A percentile compares a stretch with the other conserved stretches of the same genome.
Conservation (phyloP, 306 rosid species). For the Cucurbita moschata region DNA sequence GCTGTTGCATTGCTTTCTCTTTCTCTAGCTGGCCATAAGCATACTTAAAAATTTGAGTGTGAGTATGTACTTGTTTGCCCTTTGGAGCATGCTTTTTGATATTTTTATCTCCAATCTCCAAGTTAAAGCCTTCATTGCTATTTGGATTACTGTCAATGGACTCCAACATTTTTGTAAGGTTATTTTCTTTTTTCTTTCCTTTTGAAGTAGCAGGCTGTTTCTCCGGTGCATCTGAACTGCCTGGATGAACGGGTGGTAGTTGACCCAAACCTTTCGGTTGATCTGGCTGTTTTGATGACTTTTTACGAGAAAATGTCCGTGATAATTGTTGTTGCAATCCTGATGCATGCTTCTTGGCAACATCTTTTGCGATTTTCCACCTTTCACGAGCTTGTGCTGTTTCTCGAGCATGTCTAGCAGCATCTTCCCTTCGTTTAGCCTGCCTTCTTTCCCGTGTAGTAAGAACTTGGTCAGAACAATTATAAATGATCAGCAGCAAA, state of each 20-base stretch:
- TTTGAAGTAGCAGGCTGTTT: slow-evolving; percentile 21
- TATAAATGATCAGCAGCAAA: slow-evolving; percentile 40
- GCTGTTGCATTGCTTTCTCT: slow-evolving; percentile 73
- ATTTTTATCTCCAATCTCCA: slow-evolving; percentile 58
- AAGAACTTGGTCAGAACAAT: slow-evolving; percentile 68
- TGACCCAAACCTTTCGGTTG: slow-evolving; percentile 13
- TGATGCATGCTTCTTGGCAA: slow-evolving; percentile 31
- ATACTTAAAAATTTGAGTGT: slow-evolving; percentile 71
- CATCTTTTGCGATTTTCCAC: slow-evolving; percentile 52
- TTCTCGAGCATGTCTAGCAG: slow-evolving; percentile 59
- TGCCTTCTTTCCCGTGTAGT: slow-evolving; percentile 54
- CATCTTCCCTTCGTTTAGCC: slow-evolving; percentile 65
- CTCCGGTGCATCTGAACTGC: slow-evolving; percentile 21
- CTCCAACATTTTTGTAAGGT: slow-evolving; percentile 49
- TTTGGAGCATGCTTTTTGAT: slow-evolving; percentile 45
- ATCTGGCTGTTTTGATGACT: slow-evolving; percentile 26
- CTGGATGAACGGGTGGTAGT: slow-evolving; percentile 19
- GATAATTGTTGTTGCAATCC: slow-evolving; percentile 40
- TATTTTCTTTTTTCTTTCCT: slow-evolving; percentile 25
- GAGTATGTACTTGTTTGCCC: slow-evolving; percentile 41
- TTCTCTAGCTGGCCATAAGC: slow-evolving; percentile 75
- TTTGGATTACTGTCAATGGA: slow-evolving; percentile 38
- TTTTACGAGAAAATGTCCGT: slow-evolving; percentile 55
- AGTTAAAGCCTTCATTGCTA: slow-evolving; percentile 41
- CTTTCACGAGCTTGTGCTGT: slow-evolving; percentile 59